Conservation (phyloP, 352 stramenopile species). For the Thraustochytrium sp. region DNA sequence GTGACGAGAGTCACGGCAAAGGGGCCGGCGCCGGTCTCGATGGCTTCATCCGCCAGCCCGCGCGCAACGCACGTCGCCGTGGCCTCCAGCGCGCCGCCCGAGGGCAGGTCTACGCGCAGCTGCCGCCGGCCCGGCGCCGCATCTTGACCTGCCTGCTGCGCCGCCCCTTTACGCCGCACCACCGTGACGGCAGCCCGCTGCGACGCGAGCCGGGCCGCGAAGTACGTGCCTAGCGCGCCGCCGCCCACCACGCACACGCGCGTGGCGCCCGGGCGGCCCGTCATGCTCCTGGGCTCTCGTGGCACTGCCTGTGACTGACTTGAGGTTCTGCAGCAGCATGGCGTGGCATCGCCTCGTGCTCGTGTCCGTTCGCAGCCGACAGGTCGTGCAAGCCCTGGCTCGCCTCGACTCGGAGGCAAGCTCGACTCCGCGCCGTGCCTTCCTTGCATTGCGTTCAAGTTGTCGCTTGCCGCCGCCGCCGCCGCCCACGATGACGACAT, state of each 20-base stretch:
- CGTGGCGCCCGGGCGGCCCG: too few relatives aligned
- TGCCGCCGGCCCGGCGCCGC: background rate
- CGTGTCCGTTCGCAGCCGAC: too few relatives aligned
- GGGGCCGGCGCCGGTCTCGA: background rate
- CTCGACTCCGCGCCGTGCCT: too few relatives aligned
- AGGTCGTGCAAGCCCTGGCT: too few relatives aligned
- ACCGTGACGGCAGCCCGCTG: background rate
- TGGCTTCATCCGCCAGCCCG: background rate
- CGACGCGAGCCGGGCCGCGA: background rate
- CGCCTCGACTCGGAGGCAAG: too few relatives aligned
- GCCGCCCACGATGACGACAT: too few relatives aligned
- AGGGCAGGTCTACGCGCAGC: background rate
- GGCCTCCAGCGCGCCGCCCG: background rate
- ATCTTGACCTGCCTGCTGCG: background rate
- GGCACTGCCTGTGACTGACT: too few relatives aligned
- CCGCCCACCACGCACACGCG: conserved; percentile 21
- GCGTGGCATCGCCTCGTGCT: too few relatives aligned
- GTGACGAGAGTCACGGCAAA: conserved; percentile 18
- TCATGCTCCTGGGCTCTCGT: too few relatives aligned
- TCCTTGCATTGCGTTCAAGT: too few relatives aligned
- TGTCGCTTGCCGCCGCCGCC: too few relatives aligned
- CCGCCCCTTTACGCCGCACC: background rate
- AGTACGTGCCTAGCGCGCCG: background rate
- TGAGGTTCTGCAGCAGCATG: too few relatives aligned
- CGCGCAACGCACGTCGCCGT: background rate